These are phyloP conservation scores for Daedaleopsis sinensis DNA, from an alignment of 768 basidiomycete species.

Conservation along the genomic window DNA sequence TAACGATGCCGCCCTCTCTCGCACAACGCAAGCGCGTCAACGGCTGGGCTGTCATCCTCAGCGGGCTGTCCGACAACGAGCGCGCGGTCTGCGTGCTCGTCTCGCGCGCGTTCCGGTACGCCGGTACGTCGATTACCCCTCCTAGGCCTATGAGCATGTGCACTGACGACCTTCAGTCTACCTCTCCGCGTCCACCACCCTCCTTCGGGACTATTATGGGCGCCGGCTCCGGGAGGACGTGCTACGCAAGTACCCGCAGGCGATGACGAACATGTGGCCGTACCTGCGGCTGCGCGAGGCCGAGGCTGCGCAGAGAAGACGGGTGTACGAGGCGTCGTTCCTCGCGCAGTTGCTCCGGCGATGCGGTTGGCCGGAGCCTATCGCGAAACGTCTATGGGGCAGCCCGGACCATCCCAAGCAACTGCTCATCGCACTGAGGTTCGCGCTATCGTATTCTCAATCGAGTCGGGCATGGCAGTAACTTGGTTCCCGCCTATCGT, in stretches of 20 bases:
- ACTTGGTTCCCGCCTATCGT: neutral
- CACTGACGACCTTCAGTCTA: conserved; percentile 48
- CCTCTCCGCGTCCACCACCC: conserved; percentile 56
- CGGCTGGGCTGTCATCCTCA: conserved; percentile 56
- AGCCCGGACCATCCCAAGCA: conserved; percentile 64
- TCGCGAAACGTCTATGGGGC: conserved; percentile 56
- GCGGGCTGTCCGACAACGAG: conserved; percentile 47
- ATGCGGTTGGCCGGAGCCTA: conserved; percentile 29
- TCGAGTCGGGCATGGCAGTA: neutral
- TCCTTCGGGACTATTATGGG: conserved; percentile 53
- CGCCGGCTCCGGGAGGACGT: conserved; percentile 43
- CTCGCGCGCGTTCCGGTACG: conserved; percentile 64
- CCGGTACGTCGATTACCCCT: conserved; percentile 43
- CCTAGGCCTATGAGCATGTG: neutral
- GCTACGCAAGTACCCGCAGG: conserved; percentile 39
- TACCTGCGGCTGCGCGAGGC: conserved; percentile 56
- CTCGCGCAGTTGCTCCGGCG: conserved; percentile 41
- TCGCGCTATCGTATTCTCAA: conserved; percentile 9
- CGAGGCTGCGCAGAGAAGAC: conserved; percentile 44
- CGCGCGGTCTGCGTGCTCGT: conserved; percentile 51
- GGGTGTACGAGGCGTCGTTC: conserved; percentile 52
- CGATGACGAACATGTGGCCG: conserved; percentile 72
- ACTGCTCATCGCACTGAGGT: conserved; percentile 60
- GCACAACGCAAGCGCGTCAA: conserved; percentile 59
- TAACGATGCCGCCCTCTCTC: conserved; percentile 60